phyloP scores from a whole-genome alignment of 805 yeast genomes.

The Candida nemodendra region DNA sequence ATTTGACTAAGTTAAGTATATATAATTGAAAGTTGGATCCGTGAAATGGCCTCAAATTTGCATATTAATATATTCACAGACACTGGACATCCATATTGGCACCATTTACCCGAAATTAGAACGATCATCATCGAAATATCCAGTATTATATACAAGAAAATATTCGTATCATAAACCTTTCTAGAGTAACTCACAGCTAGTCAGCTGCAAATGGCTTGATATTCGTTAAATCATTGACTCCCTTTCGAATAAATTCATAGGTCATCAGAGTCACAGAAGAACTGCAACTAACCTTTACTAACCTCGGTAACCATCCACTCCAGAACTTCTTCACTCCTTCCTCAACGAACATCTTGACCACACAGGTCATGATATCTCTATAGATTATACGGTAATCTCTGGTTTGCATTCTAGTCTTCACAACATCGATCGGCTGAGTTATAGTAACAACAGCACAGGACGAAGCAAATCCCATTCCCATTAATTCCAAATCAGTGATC shows the following conservation, averaged over 20 bases:
- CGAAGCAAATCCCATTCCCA: conserved; percentile 56
- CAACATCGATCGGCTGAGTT: conserved; percentile 87
- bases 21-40: too few relatives aligned
- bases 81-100: too few relatives aligned
- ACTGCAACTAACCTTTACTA: conserved; percentile 65
- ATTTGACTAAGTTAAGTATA: too few relatives aligned
- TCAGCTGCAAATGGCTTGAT: conserved; percentile 32
- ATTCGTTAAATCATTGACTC: conserved; percentile 31
- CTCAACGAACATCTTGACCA: conserved; percentile 45
- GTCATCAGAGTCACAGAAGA: conserved; percentile 69
- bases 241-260: conserved; percentile 55
- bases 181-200: too few relatives aligned
- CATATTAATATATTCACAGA: too few relatives aligned
- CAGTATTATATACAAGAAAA: too few relatives aligned
- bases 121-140: too few relatives aligned
- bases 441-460: conserved; percentile 69
- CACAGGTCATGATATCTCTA: conserved; percentile 59
- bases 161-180: too few relatives aligned
- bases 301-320: conserved; percentile 65
- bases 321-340: conserved; percentile 49
- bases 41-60: too few relatives aligned
- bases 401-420: conserved; percentile 85
- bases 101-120: too few relatives aligned
- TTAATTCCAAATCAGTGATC: conserved; percentile 36
- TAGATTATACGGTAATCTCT: conserved; percentile 59